Evolutionary conservation across 352 stramenopile genomes (phyloP).

Genomic region (Phytophthora citricola): DNA sequence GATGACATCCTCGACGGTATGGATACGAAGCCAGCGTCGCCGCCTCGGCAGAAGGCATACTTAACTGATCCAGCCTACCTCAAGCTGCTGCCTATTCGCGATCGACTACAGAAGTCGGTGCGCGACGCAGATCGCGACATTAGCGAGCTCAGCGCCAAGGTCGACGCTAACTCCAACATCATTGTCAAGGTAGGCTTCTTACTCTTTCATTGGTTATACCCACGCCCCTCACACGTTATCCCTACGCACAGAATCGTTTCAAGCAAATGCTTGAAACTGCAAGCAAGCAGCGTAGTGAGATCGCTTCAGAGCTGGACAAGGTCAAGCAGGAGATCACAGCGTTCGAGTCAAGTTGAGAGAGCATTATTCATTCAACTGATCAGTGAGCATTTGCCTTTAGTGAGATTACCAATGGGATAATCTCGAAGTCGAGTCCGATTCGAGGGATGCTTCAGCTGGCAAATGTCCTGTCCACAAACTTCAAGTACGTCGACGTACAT

Average conservation of each 20-base stretch:
- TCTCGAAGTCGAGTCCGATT: not conserved
- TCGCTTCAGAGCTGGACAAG: conserved; percentile 63
- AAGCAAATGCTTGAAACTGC: conserved; percentile 84
- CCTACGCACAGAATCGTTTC: conserved; percentile 66
- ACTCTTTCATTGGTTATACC: conserved; percentile 1
- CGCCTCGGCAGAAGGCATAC: conserved; percentile 46
- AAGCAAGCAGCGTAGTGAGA: conserved; percentile 56
- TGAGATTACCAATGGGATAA: not conserved
- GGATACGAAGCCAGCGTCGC: conserved; percentile 63
- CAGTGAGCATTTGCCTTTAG: not conserved
- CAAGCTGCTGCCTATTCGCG: conserved; percentile 64
- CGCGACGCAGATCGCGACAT: conserved; percentile 73
- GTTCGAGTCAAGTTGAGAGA: conserved; percentile 53
- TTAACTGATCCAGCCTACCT: conserved; percentile 72
- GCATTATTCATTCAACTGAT: not conserved
- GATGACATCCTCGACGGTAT: conserved; percentile 78
- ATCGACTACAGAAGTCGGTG: conserved; percentile 73
- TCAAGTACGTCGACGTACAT: conserved; percentile 8
- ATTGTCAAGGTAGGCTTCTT: conserved; percentile 70
- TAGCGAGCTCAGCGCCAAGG: conserved; percentile 66
- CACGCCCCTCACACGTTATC: conserved; percentile 4
- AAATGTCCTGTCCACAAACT: conserved; percentile 10
- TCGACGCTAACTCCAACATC: conserved; percentile 82
- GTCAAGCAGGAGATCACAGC: conserved; percentile 50
- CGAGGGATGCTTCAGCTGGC: conserved; percentile 5